phyloP scores from a whole-genome alignment of 2,329 filamentous ascomycete genomes.

The Phialophora expanda region DNA sequence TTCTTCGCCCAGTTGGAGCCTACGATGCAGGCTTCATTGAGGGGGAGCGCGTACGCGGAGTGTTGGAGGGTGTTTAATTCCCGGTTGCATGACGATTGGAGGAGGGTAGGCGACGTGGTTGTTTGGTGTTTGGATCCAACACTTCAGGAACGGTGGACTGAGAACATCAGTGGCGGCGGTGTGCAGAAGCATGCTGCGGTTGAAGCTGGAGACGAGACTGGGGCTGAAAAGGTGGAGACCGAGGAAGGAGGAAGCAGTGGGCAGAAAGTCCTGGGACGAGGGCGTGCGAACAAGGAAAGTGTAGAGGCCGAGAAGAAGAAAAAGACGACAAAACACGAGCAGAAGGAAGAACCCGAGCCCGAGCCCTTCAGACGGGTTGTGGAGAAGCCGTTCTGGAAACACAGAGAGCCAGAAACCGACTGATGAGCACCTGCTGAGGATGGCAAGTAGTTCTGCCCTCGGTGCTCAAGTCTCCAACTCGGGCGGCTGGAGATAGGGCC shows the following conservation, averaged over 20 bases:
- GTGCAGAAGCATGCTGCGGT: neutral
- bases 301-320: neutral
- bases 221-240: neutral
- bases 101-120: slow-evolving; percentile 65
- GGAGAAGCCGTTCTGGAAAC: slow-evolving; percentile 35
- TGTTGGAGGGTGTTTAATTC: slow-evolving; percentile 67
- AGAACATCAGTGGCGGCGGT: neutral
- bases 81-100: slow-evolving; percentile 66
- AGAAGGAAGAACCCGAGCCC: neutral
- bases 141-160: neutral
- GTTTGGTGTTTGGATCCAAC: slow-evolving; percentile 59
- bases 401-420: slow-evolving; percentile 22
- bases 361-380: slow-evolving; percentile 24
- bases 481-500: neutral
- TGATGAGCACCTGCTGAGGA: neutral
- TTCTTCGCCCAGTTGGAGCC: slow-evolving; percentile 65
- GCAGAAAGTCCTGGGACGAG: slow-evolving; percentile 19
- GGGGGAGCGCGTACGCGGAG: slow-evolving; percentile 58
- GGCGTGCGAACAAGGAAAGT: slow-evolving; percentile 17
- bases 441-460: neutral
- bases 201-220: too few species aligned
- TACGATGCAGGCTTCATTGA: slow-evolving; percentile 52
- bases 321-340: neutral
- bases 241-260: slow-evolving; percentile 8
- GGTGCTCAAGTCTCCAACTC: too few species aligned